Conservation (phyloP, 306 rosid species). For the Inga laurina region DNA sequence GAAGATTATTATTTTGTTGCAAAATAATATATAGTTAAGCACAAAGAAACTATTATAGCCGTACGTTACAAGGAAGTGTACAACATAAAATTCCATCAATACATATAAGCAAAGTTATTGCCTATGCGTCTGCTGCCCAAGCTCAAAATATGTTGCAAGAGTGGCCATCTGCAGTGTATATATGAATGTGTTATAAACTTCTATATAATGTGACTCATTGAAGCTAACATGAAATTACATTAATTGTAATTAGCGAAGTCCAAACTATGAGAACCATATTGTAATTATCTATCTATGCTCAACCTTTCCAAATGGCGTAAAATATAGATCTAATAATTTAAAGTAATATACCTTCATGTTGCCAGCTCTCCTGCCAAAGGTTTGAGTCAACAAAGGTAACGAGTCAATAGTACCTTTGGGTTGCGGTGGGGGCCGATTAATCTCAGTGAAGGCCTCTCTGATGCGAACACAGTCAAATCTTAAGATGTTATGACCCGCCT, state of each 20-base stretch:
- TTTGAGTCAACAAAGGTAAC: conserved; percentile 71
- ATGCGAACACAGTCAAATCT: conserved; percentile 72
- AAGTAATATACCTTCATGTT: conserved; percentile 81
- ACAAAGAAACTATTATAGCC: conserved; percentile 5
- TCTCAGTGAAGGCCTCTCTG: conserved; percentile 74
- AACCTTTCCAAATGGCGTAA: no score
- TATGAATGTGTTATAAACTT: background rate
- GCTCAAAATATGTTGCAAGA: conserved; percentile 91
- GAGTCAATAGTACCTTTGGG: conserved; percentile 91
- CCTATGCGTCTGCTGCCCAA: conserved; percentile 95
- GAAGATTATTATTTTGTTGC: conserved; percentile 22
- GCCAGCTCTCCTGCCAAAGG: conserved; percentile 96
- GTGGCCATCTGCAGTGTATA: conserved; percentile 75
- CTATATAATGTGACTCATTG: no score
- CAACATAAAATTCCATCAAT: background rate
- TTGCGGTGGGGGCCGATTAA: conserved; percentile 74
- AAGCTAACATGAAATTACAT: no score
- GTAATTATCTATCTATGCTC: no score
- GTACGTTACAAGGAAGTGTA: background rate
- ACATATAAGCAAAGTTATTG: background rate
- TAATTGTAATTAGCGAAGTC: no score
- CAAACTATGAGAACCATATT: no score
- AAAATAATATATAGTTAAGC: conserved; percentile 25
- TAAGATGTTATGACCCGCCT: no score
- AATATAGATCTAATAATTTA: no score